Evolutionary conservation across 2,329 filamentous ascomycete genomes (phyloP), one percentile per base, ranked within the genome.

Genomic region (Chrysoporthe cubensis): DNA sequence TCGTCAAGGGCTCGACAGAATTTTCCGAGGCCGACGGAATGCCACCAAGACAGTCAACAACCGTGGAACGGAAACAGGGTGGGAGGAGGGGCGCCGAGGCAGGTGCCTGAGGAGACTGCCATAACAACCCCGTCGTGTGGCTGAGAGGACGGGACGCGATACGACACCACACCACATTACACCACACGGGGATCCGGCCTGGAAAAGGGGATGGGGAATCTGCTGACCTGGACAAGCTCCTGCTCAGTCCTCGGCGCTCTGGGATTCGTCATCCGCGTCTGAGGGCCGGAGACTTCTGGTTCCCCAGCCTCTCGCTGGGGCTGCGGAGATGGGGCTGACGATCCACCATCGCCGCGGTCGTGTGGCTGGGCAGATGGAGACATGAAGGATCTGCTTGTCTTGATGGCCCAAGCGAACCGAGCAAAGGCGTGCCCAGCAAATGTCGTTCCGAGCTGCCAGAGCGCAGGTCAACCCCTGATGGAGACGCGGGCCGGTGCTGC

Each of bases 201-300:
- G 14, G 9, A 14, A 14, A 26, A 37, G 8, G 26, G 40, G 48
- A 46, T 40, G 42, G 32, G 3, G 14, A n/a, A 21, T 43, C 43
- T 65, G 48, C 52, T 56, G 57, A 70, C 68, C 68, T 70, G 68
- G 40, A 63, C 63, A 34, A 70, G 60, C 46, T 70, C 68, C 34
- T 68, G 68, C 13, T 68, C 63, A 16, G 66, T 66, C 54, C 63
- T 61, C 11, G 66, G 68, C 16, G 62, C 63, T 26, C 54, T 52
- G 54, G 44, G 37, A 34, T 44, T 54, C 37, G 26, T 44, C 34
- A n/a, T 40, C 16, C 40, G 54, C 6, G 63, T 26, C 32, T 50
- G 54, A 40, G 44, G 32, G 37, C 21, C 60, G 42, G 50, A 34
- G 60, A 44, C 63, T 48, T 57, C 58, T 16, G 44, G 14, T 13